Base-by-base conservation (phyloP, 1,284 basidiomycete genomes). In the Marasmius sp. region DNA sequence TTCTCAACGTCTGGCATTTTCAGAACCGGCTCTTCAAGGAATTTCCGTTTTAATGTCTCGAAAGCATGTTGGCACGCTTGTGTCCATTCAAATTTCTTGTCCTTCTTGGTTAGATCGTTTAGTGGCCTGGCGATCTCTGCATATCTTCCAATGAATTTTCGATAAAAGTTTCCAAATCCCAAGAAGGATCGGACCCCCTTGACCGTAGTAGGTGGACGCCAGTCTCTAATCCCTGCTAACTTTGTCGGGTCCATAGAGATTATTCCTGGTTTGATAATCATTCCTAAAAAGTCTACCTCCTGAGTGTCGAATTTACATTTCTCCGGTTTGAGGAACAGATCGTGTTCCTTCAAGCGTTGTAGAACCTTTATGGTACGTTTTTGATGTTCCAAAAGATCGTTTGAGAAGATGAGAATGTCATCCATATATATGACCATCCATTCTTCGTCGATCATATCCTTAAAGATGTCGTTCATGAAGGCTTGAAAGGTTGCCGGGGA, bases 141-240 rank as follows among this genome's bases (percentile, higher is more conserved):
- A 61, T 73, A 84, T 1, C 72, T 61, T 16, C 66, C 27, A 12
- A 84, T 77, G 64, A 83, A 84, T 18, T 69, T 64, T 0, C 75
- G 64, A 58, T 84, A 45, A 6, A 45, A 45, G 6, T 45, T 45
- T 6, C 43, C 43, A 45, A 45, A 45, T 6, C 43, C 43, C 6
- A 45, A 45, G 43, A 45, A 45, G 6, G 43, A 45, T 45, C 43
- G 2, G 14, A 45, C 43, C 18, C 43, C 43, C 6, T 45, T 45
- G 2, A 45, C 14, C 18, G 43, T 45, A 3, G 18, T 18, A 2
- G 43, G 43, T 45, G 2, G 3, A 2, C 4, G 2, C 43, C 43
- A 45, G 3, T 45, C 43, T 6, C 6, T 45, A 6, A 45, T 45
- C 6, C 43, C 43, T 6, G 43, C 43, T 3, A 52, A 6, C 6